These are phyloP conservation scores for Sungouiella thailandica DNA, from an alignment of 805 yeast species.

Conservation along the genomic window DNA sequence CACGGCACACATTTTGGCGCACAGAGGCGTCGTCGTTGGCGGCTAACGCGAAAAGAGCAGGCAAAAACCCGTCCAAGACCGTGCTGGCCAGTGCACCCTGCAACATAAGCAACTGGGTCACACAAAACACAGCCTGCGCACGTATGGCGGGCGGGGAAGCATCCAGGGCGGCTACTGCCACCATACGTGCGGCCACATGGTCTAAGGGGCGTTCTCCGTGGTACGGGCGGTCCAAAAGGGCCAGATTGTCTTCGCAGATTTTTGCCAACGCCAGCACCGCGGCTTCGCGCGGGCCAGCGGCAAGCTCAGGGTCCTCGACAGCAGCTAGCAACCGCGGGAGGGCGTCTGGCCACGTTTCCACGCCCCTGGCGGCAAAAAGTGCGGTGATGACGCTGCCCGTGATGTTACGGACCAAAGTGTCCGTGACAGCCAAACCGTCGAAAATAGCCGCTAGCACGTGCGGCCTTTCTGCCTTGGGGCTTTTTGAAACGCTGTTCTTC, in stretches of 20 bases:
- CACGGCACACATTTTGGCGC: constrained; percentile 68
- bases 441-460: constrained; percentile 41
- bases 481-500: constrained; percentile 64
- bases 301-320: constrained; percentile 17
- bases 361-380: constrained; percentile 63
- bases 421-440: constrained; percentile 51
- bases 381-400: constrained; percentile 90
- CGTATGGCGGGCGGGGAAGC: constrained; percentile 51
- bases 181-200: constrained; percentile 41
- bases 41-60: constrained; percentile 66
- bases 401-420: constrained; percentile 70
- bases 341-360: constrained; percentile 67
- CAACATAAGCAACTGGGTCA: constrained; percentile 70
- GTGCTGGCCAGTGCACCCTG: constrained; percentile 61
- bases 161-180: constrained; percentile 2
- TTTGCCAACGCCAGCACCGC: constrained; percentile 78
- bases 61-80: constrained; percentile 62
- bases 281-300: constrained; percentile 51
- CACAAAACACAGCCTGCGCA: constrained; percentile 60
- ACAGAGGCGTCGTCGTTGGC: constrained; percentile 53
- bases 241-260: constrained; percentile 84
- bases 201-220: constrained; percentile 64
- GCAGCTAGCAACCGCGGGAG: constrained; percentile 65
- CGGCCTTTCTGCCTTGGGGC: constrained; percentile 25
- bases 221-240: constrained; percentile 58